phyloP scores from a whole-genome alignment of 2,329 filamentous ascomycete genomes.

The Scytalidium lignicola region DNA sequence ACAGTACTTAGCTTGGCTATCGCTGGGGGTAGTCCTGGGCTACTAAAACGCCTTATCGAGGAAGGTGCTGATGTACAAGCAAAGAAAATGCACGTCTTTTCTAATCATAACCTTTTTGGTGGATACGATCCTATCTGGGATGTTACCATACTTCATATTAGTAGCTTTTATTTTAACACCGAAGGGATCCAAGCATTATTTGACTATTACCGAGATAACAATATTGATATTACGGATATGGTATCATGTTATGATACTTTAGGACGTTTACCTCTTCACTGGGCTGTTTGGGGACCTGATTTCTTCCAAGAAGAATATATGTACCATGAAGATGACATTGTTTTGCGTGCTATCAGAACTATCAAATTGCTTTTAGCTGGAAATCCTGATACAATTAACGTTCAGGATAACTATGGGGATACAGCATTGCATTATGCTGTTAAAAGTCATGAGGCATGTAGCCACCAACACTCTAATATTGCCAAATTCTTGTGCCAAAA shows the following conservation, averaged over 20 bases:
- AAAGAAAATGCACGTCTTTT: not conserved
- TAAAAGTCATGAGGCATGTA: slow-evolving; percentile 4
- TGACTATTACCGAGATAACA: slow-evolving; percentile 4
- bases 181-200: slow-evolving; percentile 1
- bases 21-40: slow-evolving; percentile 4
- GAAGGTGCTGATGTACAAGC: slow-evolving; percentile 12
- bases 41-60: slow-evolving; percentile 12
- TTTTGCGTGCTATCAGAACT: slow-evolving; percentile 2
- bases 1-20: slow-evolving; percentile 5
- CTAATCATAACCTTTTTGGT: not conserved
- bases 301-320: slow-evolving; percentile 1
- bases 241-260: slow-evolving; percentile 8
- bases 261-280: slow-evolving; percentile 11
- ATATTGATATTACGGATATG: slow-evolving; percentile 3
- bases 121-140: slow-evolving; percentile 1
- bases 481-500: slow-evolving; percentile 10
- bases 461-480: slow-evolving; percentile 5
- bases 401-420: slow-evolving; percentile 9
- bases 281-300: slow-evolving; percentile 7
- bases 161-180: slow-evolving; percentile 1
- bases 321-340: slow-evolving; percentile 5
- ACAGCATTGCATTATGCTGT: slow-evolving; percentile 14
- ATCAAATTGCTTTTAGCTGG: slow-evolving; percentile 13
- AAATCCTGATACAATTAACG: slow-evolving; percentile 11
- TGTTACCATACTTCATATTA: slow-evolving; percentile 1